Evolutionary conservation across 2,329 filamentous ascomycete genomes (phyloP), one percentile per base, ranked within the genome.

Genomic region (Xylariaceae sp.): DNA sequence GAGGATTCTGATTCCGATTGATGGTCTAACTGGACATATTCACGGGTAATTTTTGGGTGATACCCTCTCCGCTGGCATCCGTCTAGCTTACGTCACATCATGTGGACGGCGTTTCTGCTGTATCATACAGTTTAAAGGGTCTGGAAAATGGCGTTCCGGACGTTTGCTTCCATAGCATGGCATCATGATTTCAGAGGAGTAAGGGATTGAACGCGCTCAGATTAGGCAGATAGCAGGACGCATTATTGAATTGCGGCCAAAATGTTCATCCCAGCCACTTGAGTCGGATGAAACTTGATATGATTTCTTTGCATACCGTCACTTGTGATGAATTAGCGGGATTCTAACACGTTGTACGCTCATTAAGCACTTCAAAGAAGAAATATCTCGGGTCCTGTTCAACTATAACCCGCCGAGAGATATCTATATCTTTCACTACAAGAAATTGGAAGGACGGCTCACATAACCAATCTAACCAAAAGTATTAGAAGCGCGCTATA

Each of bases 1-100:
- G 75, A 75, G 60, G 79, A 81, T 58, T 77, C 78, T 53, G 78
- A 81, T 65, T 81, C 78, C 63, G 79, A 82, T 49, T 82, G 72
- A 71, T 37, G 18, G 44, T 44, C 21, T 23, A 29, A 32, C 37
- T 8, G 36, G 46, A 27, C 20, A 40, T 52, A 53, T 57, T 58
- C 52, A 41, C 55, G 52, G 53, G 46, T 57, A 51, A 47, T 53
- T 59, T n/a, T 60, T 57, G 58, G 59, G 51, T 62, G 64, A 66
- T 66, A 67, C 63, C 64, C 57, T 53, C 48, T 59, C 53, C 13
- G 51, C 57, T 58, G 32, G 55, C 55, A 32, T 46, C 44, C 44
- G 43, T 58, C 58, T 53, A 45, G 57, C 37, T 52, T 50, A 48
- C 35, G 37, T 57, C 52, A 55, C 59, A 50, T 64, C 27, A 24